Evolutionary conservation across 305 asterid genomes (phyloP), one percentile per base, ranked within the genome.

Genomic region (Stenogyne calaminthoides): DNA sequence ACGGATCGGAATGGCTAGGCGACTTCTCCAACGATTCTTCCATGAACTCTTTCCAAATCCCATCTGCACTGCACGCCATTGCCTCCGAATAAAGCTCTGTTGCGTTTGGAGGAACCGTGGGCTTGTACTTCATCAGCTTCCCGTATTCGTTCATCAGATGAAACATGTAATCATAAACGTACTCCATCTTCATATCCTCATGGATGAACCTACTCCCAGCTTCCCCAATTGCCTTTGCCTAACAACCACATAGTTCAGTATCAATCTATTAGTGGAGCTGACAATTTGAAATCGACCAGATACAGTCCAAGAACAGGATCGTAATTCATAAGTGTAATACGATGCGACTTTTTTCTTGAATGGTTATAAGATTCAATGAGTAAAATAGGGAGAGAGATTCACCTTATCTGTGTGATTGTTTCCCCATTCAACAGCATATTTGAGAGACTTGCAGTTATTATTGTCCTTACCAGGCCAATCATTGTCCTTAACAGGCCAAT

Each of bases 391-490:
- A 29, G 18, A 37, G 18, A n/a, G 32, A 18, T 46, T 64, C 69
- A 89, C 98, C 95, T 89, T 77, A 34, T 82, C 39, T 0, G 90
- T 73, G 76, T 88, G 92, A 66, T 64, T 81, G 81, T 95, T 95
- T 67, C 98, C 99, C 96, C 93, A 88, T 62, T 92, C 94, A 67
- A 95, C 96, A 37, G 96, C 97, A 62, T 67, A 92, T 76, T 90
- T 90, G 29, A 90, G 88, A 71, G 99, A 92, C 71, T 62, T 85
- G 84, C 99, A 95, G 64, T 90, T 90, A 44, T 89, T 81, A 7
- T 39, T 64, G 59, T 83, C 95, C 73, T 78, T 80, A 36, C 89
- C 86, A 0, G 98, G 99, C 99, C 99, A 92, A 25, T 1, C 29
- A 25, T 39, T 64, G 59, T 84, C 95, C 73, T 78, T 80, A 36